These are phyloP conservation scores for Diaporthe aspalathi DNA, from an alignment of 2,329 filamentous ascomycete species.

Conservation along the genomic window DNA sequence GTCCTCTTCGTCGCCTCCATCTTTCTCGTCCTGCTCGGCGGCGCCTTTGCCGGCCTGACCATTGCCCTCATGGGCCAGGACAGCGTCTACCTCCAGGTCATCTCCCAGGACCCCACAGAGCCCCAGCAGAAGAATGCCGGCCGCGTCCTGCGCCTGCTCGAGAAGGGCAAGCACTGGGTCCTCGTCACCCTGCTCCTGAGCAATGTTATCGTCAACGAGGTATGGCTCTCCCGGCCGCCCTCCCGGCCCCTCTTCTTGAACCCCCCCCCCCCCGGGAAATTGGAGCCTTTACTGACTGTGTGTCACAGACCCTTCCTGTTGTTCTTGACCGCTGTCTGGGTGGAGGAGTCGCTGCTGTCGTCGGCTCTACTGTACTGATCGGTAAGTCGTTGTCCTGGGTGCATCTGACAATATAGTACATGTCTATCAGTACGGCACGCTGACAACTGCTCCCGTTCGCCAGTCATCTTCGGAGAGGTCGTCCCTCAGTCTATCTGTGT, in stretches of 20 bases:
- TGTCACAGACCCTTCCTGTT: slow-evolving; percentile 78
- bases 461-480: slow-evolving; percentile 98
- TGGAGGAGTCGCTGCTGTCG: slow-evolving; percentile 91
- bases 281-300: neutral
- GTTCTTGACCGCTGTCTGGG: slow-evolving; percentile 94
- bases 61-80: slow-evolving; percentile 84
- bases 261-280: neutral
- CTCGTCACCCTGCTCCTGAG: slow-evolving; percentile 92
- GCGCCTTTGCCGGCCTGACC: slow-evolving; percentile 94
- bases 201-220: slow-evolving; percentile 97
- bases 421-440: neutral
- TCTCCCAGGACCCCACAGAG: slow-evolving; percentile 85
- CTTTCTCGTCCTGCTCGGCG: slow-evolving; percentile 85
- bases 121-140: slow-evolving; percentile 88
- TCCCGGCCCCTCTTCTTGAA: neutral
- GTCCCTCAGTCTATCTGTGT: slow-evolving; percentile 97
- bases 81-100: slow-evolving; percentile 96
- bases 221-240: neutral
- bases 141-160: slow-evolving; percentile 81
- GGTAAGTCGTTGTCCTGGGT: slow-evolving; percentile 65
- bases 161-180: slow-evolving; percentile 97
- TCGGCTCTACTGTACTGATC: slow-evolving; percentile 93
- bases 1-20: slow-evolving; percentile 83
- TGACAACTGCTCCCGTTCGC: slow-evolving; percentile 34
- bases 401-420: neutral